A percentile compares a stretch with the other conserved stretches of the same genome.
These are phyloP conservation scores for Draba incana DNA, from an alignment of 345 rosid species.

Conservation along the genomic window DNA sequence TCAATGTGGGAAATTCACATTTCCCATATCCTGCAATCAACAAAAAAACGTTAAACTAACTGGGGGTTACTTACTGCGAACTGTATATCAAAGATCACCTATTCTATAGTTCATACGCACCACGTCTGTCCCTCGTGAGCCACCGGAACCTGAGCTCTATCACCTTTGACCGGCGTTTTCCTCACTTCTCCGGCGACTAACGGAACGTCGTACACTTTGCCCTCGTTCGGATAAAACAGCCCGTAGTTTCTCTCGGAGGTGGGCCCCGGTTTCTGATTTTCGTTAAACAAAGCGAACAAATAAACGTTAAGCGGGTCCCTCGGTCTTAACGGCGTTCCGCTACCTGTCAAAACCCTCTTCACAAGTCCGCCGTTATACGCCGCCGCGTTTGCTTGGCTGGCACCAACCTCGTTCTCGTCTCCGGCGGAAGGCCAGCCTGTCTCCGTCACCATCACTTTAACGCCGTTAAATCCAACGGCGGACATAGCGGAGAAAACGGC, in stretches of 20 bases:
- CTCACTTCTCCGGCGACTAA: background rate
- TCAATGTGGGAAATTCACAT: too few relatives aligned
- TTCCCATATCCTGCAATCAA: too few relatives aligned
- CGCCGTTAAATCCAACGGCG: conserved; percentile 29
- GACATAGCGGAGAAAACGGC: conserved; percentile 36
- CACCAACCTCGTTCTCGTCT: conserved; percentile 34
- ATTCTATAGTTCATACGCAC: conserved; percentile 47
- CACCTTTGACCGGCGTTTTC: conserved; percentile 38
- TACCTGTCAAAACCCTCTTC: conserved; percentile 27
- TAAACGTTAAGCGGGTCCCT: conserved; percentile 57
- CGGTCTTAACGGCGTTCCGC: conserved; percentile 40
- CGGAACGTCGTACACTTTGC: conserved; percentile 69
- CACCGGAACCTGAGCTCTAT: conserved; percentile 40
- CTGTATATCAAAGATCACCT: too few relatives aligned
- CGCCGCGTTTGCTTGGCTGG: conserved; percentile 28
- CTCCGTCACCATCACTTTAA: conserved; percentile 35
- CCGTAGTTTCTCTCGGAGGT: conserved; percentile 91
- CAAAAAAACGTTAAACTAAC: too few relatives aligned
- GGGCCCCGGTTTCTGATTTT: conserved; percentile 77
- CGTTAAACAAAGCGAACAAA: conserved; percentile 82
- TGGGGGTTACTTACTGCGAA: too few relatives aligned
- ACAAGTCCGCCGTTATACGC: conserved; percentile 36
- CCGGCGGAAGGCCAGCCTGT: conserved; percentile 43
- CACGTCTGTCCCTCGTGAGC: conserved; percentile 56
- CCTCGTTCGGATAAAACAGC: conserved; percentile 64